Evolutionary conservation across 768 basidiomycete genomes (phyloP), one percentile per base, ranked within the genome.

Genomic region (Calocybe gangraenosa): DNA sequence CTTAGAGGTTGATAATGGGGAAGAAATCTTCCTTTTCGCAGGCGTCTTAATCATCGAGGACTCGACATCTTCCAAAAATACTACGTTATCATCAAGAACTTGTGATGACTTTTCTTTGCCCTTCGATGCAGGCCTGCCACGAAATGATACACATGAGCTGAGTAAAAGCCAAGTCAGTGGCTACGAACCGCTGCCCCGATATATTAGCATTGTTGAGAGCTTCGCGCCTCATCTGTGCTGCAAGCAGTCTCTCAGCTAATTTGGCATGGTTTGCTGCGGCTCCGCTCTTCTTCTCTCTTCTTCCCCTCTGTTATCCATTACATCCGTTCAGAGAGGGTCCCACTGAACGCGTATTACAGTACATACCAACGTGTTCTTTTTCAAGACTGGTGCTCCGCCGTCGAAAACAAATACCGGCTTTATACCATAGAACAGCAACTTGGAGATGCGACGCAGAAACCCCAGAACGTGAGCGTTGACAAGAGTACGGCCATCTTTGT

Each of bases 391-490:
- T 2, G 95, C 96, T 25, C 92, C 94, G 17, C 96, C 96, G 64
- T 99, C 96, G 58, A 99, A 99, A 10, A 99, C 94, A 58, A 99
- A 99, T 28, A 99, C 94, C 0, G 96, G 96, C 62, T 90, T 94
- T 61, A 98, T 95, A 10, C 96, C 96, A 59, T 96, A 93, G 67
- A 94, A 98, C 34, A 99, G 67, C 22, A 99, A 75, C 65, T 98
- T 98, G 65, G 84, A 83, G 46, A 98, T 96, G 1, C 96, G 79
- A 22, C 95, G 77, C 35, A 91, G 68, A 64, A 90, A 90, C 45
- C 95, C 93, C 35, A 98, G 69, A 13, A 99, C 83, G 66, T 97
- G 96, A 1, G 95, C 94, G 58, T 97, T 97, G 42, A 87, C 79
- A 35, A 99, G 68, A 10, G 78, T 89, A 18, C 84, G 81, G 20